Conservation (phyloP, 495 filamentous ascomycete species). For the Aspergillus bertholletiae region DNA sequence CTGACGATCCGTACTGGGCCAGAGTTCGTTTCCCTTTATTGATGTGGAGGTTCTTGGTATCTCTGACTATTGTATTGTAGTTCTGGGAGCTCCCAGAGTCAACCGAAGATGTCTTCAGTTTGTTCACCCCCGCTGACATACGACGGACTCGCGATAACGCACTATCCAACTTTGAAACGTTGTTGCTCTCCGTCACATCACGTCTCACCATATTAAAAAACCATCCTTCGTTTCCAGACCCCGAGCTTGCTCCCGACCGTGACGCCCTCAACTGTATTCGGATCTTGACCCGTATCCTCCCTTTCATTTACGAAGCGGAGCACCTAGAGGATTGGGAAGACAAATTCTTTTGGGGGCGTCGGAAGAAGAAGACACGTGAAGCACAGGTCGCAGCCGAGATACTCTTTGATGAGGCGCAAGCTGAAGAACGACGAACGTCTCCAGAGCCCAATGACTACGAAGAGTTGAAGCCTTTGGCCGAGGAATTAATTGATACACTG, state of each 20-base stretch:
- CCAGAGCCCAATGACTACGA: slow-evolving; percentile 62
- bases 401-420: slow-evolving; percentile 74
- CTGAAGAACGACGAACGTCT: slow-evolving; percentile 45
- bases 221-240: slow-evolving; percentile 85
- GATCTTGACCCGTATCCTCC: slow-evolving; percentile 84
- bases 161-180: slow-evolving; percentile 85
- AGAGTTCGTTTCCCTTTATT: slow-evolving; percentile 51
- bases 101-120: slow-evolving; percentile 91
- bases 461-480: slow-evolving; percentile 81
- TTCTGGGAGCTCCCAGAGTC: slow-evolving; percentile 99
- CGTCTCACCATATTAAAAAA: slow-evolving; percentile 78
- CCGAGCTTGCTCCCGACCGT: slow-evolving; percentile 81
- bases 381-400: slow-evolving; percentile 63
- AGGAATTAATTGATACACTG: slow-evolving; percentile 89
- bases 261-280: slow-evolving; percentile 93
- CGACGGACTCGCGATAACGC: slow-evolving; percentile 84
- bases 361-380: slow-evolving; percentile 58
- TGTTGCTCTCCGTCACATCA: slow-evolving; percentile 77
- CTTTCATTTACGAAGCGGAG: slow-evolving; percentile 90
- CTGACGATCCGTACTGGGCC: slow-evolving; percentile 90
- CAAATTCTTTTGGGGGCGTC: slow-evolving; percentile 82
- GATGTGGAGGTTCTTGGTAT: slow-evolving; percentile 5
- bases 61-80: slow-evolving; percentile 39
- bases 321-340: slow-evolving; percentile 85
- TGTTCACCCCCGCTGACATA: slow-evolving; percentile 92